Evolutionary conservation across 2,329 filamentous ascomycete genomes (phyloP), one percentile per base, ranked within the genome.

Genomic region (Bipolaris sorokiniana): DNA sequence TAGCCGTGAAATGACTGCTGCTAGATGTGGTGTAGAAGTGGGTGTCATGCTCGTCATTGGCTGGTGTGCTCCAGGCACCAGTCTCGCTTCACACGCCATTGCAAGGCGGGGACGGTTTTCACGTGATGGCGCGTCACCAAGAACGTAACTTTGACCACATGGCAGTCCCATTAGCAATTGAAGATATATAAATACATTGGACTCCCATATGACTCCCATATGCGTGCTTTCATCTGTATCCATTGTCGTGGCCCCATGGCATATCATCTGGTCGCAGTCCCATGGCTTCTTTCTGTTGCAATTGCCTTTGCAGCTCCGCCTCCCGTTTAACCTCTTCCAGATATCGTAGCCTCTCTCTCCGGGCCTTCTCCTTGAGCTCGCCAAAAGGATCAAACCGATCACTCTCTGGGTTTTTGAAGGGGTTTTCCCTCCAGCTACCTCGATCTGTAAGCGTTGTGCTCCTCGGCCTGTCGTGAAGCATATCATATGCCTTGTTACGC

Each of bases 331-430:
- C 54, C 13, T 71, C 60, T 47, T 72, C 65, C 26, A 74, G 28
- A 54, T 75, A 69, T 52, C 58, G 58, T 0, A 59, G 36, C 7
- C 73, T 48, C 59, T 75, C 72, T 31, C 50, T 38, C 2, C 71
- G 54, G 7, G 74, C 74, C 51, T 71, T 72, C 26, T 69, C 70
- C 37, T 74, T 67, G 50, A 76, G 44, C 56, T 75, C 72, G 9
- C 74, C 74, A 61, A 76, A 76, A 0, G 74, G 74, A 63, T 76
- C 74, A 33, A 76, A 76, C 1, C 74, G 66, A 20, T 76, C 70
- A 36, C 68, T 72, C 11, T 64, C 64, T 0, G 74, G 74, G 40
- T 76, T 63, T 16, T 66, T 66, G 62, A 76, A 76, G 0, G 74
- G 74, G 42, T 76, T 76, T 54, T 69, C 56, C 13, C 69, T 48